Conservation (phyloP, 1,284 basidiomycete species). For the Ceratobasidium sp. region DNA sequence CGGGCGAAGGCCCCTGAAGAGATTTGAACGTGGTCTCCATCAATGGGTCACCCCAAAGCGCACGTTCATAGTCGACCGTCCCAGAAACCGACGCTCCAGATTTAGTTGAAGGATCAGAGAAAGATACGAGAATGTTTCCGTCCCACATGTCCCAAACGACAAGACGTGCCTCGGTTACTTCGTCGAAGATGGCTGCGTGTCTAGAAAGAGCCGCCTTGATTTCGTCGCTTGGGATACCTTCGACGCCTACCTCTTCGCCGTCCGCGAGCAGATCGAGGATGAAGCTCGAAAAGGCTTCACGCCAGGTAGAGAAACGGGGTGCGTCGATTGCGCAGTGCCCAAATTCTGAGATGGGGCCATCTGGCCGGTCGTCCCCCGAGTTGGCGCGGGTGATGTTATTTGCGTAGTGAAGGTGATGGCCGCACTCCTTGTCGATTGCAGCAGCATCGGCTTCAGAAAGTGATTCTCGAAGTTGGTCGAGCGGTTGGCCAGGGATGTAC, state of each 20-base stretch:
- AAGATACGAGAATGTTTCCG: constrained; percentile 37
- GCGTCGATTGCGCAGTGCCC: constrained; percentile 41
- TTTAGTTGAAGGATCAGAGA: constrained; percentile 5
- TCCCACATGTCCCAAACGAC: constrained; percentile 42
- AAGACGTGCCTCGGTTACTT: constrained; percentile 31
- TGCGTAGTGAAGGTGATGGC: constrained; percentile 6
- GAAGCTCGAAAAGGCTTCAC: constrained; percentile 27
- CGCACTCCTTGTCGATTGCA: constrained; percentile 17
- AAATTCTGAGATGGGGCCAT: constrained; percentile 32
- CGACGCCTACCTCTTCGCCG: constrained; percentile 14
- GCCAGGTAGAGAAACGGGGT: constrained; percentile 35
- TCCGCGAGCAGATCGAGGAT: constrained; percentile 24
- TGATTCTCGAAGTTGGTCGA: constrained; percentile 5
- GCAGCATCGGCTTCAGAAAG: constrained; percentile 2
- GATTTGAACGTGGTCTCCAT: constrained; percentile 32
- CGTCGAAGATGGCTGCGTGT: constrained; percentile 23
- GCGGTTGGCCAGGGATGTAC: constrained; percentile 30
- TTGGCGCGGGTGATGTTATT: constrained; percentile 27
- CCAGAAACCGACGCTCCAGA: constrained; percentile 27
- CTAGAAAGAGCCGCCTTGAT: constrained; percentile 14
- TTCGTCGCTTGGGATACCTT: constrained; percentile 30
- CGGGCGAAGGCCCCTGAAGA: not conserved
- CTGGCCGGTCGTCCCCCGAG: constrained; percentile 33
- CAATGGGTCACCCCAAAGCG: constrained; percentile 39
- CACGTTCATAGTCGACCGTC: constrained; percentile 42